These are phyloP conservation scores for Aspergillus neoniger DNA, from an alignment of 2,329 filamentous ascomycete species.

Conservation along the genomic window DNA sequence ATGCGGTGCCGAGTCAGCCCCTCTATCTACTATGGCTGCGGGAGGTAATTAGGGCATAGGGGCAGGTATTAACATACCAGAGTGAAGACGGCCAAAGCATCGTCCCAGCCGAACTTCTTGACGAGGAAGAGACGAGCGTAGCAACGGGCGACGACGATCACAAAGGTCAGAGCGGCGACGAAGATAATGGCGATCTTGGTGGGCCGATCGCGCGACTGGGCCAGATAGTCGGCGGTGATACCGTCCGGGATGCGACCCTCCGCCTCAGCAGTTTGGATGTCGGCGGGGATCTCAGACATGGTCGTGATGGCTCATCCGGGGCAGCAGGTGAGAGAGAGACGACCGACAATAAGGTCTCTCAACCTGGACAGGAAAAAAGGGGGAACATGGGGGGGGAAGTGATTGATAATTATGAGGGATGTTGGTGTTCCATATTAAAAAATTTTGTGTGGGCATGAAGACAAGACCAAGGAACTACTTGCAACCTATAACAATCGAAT, in stretches of 20 bases:
- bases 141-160: slow-evolving; percentile 45
- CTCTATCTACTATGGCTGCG: not conserved
- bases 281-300: not conserved
- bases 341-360: too few relatives aligned
- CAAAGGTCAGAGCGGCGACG: slow-evolving; percentile 28
- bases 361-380: too few relatives aligned
- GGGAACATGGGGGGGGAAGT: too few relatives aligned
- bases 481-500: too few relatives aligned
- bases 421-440: too few relatives aligned
- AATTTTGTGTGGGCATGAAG: too few relatives aligned
- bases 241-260: slow-evolving; percentile 30
- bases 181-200: slow-evolving; percentile 33
- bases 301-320: not conserved
- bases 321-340: too few relatives aligned
- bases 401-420: too few relatives aligned
- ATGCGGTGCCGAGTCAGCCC: not conserved
- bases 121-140: slow-evolving; percentile 50
- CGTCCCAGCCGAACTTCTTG: slow-evolving; percentile 49
- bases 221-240: slow-evolving; percentile 30
- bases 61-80: slow-evolving; percentile 38
- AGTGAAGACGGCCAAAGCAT: slow-evolving; percentile 51
- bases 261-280: slow-evolving; percentile 22
- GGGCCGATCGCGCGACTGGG: slow-evolving; percentile 30
- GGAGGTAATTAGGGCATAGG: slow-evolving; percentile 5
- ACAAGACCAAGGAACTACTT: too few relatives aligned